Evolutionary conservation across 345 rosid genomes (phyloP), one percentile per base, ranked within the genome.

Genomic region (Sisymbrium altissimum): DNA sequence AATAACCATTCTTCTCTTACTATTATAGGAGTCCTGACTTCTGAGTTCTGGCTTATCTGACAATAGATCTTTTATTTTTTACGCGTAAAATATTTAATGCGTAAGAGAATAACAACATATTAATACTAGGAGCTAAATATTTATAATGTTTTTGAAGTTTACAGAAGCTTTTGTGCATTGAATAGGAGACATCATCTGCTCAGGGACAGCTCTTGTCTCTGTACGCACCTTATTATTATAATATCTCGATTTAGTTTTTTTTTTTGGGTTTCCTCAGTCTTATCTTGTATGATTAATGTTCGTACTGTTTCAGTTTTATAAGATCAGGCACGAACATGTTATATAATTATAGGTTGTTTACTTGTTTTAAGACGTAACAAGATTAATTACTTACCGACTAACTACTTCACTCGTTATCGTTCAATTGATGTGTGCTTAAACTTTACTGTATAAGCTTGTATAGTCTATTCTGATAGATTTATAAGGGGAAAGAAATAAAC

Each of bases 171-270:
- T 54, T 68, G 79, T 76, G 70, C 59, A 69, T 35, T 33, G 75
- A 69, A 53, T 44, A 69, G 79, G 79, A 69, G 75, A 76, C 79
- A 76, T 25, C 70, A 43, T 69, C 68, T 62, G 70, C 32, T 69
- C 74, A 52, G 33, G 53, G 64, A 76, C 79, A 76, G 75, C 70
- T 53, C 70, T 53, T 76, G 69, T 69, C 75, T 69, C 70, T 62
- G 25, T 44, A 18, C 52, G 41, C 65, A 53, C 21, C 57, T 68
- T 69, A 76, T 17, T 68, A 68, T 68, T 50, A 15, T 75, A 68
- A 23, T 75, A 15, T 23, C 64, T 75, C 54, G 6, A 6, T 14
- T 52, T 49, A 0, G 14, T 0, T 17, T 0, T 3, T 11, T 10
- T 3, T 9, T 27, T 23, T 32, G n/a, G 43, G 65, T 38, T 73